Evolutionary conservation across 1,284 basidiomycete genomes (phyloP).

Genomic region (Cryptococcus sp.): DNA sequence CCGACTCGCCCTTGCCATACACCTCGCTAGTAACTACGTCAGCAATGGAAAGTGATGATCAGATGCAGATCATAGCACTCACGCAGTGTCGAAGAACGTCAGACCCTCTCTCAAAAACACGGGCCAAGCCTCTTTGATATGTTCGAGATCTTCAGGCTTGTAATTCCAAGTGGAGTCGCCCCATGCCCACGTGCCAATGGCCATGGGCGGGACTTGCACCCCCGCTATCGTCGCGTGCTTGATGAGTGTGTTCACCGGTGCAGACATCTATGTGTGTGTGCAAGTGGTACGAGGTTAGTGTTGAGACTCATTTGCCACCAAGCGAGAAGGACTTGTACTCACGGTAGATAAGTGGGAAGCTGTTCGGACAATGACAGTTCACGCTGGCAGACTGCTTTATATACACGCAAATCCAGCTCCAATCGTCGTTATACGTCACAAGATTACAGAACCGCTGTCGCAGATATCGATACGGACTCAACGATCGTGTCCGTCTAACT

Average conservation of each 20-base stretch:
- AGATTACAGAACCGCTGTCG: no score
- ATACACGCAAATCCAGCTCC: no score
- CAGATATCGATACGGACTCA: no score
- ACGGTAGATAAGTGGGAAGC: no score
- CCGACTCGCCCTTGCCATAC: conserved; percentile 41
- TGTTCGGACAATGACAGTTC: no score
- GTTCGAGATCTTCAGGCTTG: conserved; percentile 33
- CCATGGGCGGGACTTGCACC: conserved; percentile 35
- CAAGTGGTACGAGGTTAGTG: no score
- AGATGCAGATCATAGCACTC: conserved; percentile 6
- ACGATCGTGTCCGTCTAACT: no score
- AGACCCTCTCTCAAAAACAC: conserved; percentile 34
- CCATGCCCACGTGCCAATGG: conserved; percentile 44
- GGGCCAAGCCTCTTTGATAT: conserved; percentile 41
- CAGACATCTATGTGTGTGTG: no score
- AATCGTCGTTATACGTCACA: no score
- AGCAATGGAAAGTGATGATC: neutral
- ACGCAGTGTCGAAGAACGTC: conserved; percentile 50
- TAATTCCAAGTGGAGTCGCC: conserved; percentile 41
- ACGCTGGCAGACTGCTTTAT: no score
- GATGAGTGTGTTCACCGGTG: neutral
- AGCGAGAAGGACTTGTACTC: no score
- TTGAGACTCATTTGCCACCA: no score
- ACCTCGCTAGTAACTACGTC: conserved; percentile 24
- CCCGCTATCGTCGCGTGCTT: conserved; percentile 15